Conservation (phyloP, 371 early-diverging fungal species). For the Rhizomucor pusillus region DNA sequence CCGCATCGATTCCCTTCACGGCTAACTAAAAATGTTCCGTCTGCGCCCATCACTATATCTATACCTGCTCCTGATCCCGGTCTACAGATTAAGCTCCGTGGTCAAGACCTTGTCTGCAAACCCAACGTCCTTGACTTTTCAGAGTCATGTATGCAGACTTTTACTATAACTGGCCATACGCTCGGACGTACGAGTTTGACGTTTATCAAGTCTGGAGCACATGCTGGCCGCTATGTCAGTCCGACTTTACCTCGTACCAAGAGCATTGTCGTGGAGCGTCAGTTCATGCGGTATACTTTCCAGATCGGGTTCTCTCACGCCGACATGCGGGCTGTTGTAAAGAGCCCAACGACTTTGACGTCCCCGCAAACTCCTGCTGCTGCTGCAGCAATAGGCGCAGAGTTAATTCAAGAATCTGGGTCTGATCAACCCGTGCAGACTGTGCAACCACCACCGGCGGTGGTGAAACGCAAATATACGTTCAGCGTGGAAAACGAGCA, state of each 20-base stretch:
- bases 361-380: not conserved
- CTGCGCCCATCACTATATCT: slow-evolving; percentile 57
- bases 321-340: slow-evolving; percentile 20
- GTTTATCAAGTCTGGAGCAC: slow-evolving; percentile 55
- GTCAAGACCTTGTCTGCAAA: slow-evolving; percentile 56
- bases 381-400: not conserved
- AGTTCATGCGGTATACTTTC: slow-evolving; percentile 70
- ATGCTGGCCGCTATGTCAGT: slow-evolving; percentile 55
- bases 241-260: slow-evolving; percentile 56
- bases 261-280: slow-evolving; percentile 62
- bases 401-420: not conserved
- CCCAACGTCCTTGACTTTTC: slow-evolving; percentile 63
- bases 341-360: slow-evolving; percentile 1
- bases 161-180: slow-evolving; percentile 60
- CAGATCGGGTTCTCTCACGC: slow-evolving; percentile 53
- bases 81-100: slow-evolving; percentile 61
- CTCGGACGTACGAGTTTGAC: slow-evolving; percentile 68
- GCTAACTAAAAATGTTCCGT: slow-evolving; percentile 56
- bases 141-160: slow-evolving; percentile 51
- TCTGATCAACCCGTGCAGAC: not conserved
- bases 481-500: slow-evolving; percentile 57
- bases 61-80: slow-evolving; percentile 61
- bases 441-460: slow-evolving; percentile 8
- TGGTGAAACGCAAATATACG: slow-evolving; percentile 49
- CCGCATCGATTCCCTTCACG: slow-evolving; percentile 58